Percentiles rank a stretch among this genome's conserved stretches.
Evolutionary conservation across 306 rosid genomes (phyloP).

Genomic region (Hippophae tibetana): DNA sequence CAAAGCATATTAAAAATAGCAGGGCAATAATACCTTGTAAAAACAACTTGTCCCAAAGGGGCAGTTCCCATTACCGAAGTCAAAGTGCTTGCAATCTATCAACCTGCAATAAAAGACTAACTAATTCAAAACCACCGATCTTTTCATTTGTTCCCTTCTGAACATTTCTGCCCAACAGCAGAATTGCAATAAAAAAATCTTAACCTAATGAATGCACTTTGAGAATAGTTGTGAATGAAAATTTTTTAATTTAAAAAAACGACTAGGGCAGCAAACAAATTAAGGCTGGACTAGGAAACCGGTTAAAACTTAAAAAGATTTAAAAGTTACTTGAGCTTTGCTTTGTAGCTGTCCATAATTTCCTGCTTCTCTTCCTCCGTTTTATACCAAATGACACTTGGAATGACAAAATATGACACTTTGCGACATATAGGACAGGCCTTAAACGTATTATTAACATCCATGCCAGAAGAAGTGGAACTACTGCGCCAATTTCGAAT

Average conservation of each 20-base stretch:
- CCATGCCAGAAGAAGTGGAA: slow-evolving; percentile 84
- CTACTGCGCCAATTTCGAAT: slow-evolving; percentile 97
- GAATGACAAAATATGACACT: slow-evolving; percentile 86
- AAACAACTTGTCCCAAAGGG: slow-evolving; percentile 96
- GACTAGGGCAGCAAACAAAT: background rate
- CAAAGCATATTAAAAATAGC: background rate
- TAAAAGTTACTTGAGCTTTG: slow-evolving; percentile 69
- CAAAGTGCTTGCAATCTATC: slow-evolving; percentile 96
- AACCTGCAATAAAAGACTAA: slow-evolving; percentile 38
- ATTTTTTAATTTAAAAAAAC: no score
- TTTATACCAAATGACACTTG: slow-evolving; percentile 92
- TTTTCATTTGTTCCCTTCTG: background rate
- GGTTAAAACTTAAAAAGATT: background rate
- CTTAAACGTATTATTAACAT: slow-evolving; percentile 75
- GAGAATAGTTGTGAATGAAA: background rate
- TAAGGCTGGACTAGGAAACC: background rate
- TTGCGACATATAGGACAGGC: slow-evolving; percentile 96
- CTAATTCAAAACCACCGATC: background rate
- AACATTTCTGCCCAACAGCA: background rate
- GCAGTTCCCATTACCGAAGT: slow-evolving; percentile 91
- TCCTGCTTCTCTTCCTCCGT: slow-evolving; percentile 75
- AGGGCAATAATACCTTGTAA: slow-evolving; percentile 61
- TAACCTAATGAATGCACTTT: background rate
- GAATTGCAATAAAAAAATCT: background rate
- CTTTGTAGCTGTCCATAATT: slow-evolving; percentile 80